Base-by-base conservation (phyloP, 768 basidiomycete genomes). In the Mycena venus region DNA sequence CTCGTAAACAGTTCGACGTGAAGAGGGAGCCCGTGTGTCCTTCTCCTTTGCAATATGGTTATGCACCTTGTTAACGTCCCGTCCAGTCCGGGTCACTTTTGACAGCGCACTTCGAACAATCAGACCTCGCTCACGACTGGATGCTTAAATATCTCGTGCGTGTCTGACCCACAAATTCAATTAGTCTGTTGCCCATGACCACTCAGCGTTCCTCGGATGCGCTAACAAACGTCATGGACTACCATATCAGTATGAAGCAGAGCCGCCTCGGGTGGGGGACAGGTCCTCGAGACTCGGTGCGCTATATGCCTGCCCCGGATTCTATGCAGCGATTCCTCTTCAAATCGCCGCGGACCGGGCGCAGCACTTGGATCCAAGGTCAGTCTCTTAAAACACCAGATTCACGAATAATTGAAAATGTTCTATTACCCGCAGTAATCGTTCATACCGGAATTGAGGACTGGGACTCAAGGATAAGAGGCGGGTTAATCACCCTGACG, bases 131-230 rank as follows among this genome's bases (percentile, higher is more conserved):
- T 17, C 44, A 72, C 17, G 71, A 75, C 36, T 75, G 75, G 75
- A 72, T 75, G 29, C 70, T 75, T 6, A 66, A 65, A 42, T 75
- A 72, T 21, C 56, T 75, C 5, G 74, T 75, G 27, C 34, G 55
- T 64, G 9, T 34, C 36, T 31, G 9, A 2, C 23, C 14, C n/a
- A 3, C n/a, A n/a, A n/a, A 38, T 15, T 7, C 15, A 38, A 38
- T 15, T 15, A 10, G 36, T 15, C 10, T 15, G 36, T 10, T 17
- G 8, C 4, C 36, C 17, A 61, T 14, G 23, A 27, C 17, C 6
- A 15, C 53, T n/a, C 32, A 49, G 71, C 51, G 62, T 2, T 69
- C 71, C 0, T 62, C 67, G 6, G 64, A 69, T 25, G 75, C 70
- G 5, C 34, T 63, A 29, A 27, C 29, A 17, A 51, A 56, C 12